A percentile compares a stretch with the other conserved stretches of the same genome.
Evolutionary conservation across 106 monocot species (phyloP).

Genomic region (Dioscorea zingiberensis): DNA sequence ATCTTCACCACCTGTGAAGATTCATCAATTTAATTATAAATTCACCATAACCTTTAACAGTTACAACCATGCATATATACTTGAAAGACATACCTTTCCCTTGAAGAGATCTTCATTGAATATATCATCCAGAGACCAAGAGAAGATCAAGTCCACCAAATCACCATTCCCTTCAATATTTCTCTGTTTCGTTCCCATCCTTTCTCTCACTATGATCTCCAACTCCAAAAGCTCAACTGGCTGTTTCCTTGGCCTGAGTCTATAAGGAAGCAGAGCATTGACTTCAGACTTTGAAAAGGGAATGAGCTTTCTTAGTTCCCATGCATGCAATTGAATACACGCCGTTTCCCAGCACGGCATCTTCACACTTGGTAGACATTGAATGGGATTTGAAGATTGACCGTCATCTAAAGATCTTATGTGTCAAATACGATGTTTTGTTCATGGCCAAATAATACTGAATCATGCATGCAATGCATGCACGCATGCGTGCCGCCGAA

Average conservation of each 20-base stretch:
- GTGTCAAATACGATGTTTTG: no score
- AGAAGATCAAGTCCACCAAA: constrained; percentile 8
- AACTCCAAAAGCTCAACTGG: not conserved
- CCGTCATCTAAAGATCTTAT: no score
- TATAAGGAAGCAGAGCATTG: not conserved
- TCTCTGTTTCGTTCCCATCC: not conserved
- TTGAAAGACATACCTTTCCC: constrained; percentile 4
- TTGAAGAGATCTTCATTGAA: constrained; percentile 13
- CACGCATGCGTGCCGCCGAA: no score
- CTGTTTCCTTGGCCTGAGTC: not conserved
- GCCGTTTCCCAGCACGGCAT: no score
- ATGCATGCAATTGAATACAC: no score
- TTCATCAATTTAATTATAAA: not conserved
- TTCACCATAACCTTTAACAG: no score
- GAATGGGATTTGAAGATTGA: no score
- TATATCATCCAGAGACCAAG: constrained; percentile 22
- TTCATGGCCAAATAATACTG: no score
- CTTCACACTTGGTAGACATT: no score
- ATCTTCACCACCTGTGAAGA: constrained; percentile 10
- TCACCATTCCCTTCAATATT: not conserved
- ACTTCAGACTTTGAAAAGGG: not conserved
- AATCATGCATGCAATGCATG: no score
- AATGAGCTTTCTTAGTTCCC: no score
- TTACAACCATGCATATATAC: not conserved
- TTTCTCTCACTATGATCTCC: not conserved